These are phyloP conservation scores for Buddleja alternifolia DNA, from an alignment of 257 asterid species.

Conservation along the genomic window DNA sequence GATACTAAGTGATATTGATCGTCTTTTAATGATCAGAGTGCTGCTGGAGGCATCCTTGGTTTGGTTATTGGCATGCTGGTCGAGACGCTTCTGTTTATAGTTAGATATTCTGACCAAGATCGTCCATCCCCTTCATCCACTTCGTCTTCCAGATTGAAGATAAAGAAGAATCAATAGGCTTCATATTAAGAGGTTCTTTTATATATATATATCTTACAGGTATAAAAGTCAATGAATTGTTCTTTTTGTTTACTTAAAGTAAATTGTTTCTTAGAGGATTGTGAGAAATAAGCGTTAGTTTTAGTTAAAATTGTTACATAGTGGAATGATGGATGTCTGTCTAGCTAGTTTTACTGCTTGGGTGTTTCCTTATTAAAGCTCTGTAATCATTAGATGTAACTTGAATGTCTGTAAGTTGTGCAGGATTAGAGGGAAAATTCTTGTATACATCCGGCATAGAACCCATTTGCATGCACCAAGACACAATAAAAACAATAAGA, in stretches of 20 bases:
- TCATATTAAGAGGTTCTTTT: background rate
- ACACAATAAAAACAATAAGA: too few species aligned
- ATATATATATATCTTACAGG: background rate
- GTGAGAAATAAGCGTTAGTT: background rate
- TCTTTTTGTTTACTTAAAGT: too few species aligned
- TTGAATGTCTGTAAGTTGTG: constrained; percentile 4
- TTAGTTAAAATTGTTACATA: background rate
- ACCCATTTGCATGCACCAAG: too few species aligned
- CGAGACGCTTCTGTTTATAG: constrained; percentile 80
- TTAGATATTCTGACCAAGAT: constrained; percentile 55
- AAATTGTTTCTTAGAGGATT: background rate
- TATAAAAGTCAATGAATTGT: too few species aligned
- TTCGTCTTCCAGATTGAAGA: constrained; percentile 43
- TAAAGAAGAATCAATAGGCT: constrained; percentile 61
- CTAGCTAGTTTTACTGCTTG: background rate
- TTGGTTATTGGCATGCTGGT: constrained; percentile 87
- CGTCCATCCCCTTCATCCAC: constrained; percentile 35
- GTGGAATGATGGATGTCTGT: background rate
- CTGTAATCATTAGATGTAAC: background rate
- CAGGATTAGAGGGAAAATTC: background rate
- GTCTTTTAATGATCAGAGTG: constrained; percentile 51
- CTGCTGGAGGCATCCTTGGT: constrained; percentile 98
- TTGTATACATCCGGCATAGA: too few species aligned
- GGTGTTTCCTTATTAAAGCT: background rate
- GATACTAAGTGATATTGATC: constrained; percentile 7